Percentiles rank a stretch among this genome's conserved stretches.
Evolutionary conservation across 352 stramenopile genomes (phyloP).

Genomic region (Peronospora destructor): DNA sequence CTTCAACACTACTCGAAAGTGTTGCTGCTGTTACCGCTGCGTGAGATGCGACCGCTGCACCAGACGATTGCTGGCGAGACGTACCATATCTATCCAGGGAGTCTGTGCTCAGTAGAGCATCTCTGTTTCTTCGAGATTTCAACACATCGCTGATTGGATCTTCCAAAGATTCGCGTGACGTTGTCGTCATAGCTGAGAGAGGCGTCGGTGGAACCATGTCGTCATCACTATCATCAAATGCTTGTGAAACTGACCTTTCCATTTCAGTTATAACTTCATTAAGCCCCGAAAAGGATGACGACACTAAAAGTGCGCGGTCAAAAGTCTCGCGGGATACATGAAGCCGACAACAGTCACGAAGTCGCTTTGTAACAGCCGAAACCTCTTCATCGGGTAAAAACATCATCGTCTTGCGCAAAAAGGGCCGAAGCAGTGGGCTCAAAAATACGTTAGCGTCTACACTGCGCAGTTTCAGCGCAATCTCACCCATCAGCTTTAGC

Average conservation of each 20-base stretch:
- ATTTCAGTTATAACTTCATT: slow-evolving; percentile 52
- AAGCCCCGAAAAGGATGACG: slow-evolving; percentile 37
- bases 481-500: slow-evolving; percentile 81
- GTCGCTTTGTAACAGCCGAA: slow-evolving; percentile 40
- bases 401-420: slow-evolving; percentile 82
- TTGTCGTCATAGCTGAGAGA: slow-evolving; percentile 17
- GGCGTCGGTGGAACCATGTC: slow-evolving; percentile 16
- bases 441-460: slow-evolving; percentile 91
- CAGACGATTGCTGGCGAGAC: slow-evolving; percentile 28
- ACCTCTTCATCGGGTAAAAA: slow-evolving; percentile 64
- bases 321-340: slow-evolving; percentile 83
- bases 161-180: slow-evolving; percentile 27
- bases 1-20: slow-evolving; percentile 23
- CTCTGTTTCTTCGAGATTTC: slow-evolving; percentile 25
- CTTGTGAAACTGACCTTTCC: slow-evolving; percentile 33
- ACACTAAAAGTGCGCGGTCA: slow-evolving; percentile 69
- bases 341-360: slow-evolving; percentile 55
- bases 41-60: slow-evolving; percentile 22
- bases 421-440: slow-evolving; percentile 81
- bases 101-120: slow-evolving; percentile 57
- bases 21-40: slow-evolving; percentile 18
- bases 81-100: slow-evolving; percentile 56
- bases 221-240: slow-evolving; percentile 28
- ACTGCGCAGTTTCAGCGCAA: slow-evolving; percentile 80
- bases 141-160: slow-evolving; percentile 19